These are phyloP conservation scores for Colletotrichum caudatum DNA, from an alignment of 2,329 filamentous ascomycete genomes.

Conservation along the genomic window DNA sequence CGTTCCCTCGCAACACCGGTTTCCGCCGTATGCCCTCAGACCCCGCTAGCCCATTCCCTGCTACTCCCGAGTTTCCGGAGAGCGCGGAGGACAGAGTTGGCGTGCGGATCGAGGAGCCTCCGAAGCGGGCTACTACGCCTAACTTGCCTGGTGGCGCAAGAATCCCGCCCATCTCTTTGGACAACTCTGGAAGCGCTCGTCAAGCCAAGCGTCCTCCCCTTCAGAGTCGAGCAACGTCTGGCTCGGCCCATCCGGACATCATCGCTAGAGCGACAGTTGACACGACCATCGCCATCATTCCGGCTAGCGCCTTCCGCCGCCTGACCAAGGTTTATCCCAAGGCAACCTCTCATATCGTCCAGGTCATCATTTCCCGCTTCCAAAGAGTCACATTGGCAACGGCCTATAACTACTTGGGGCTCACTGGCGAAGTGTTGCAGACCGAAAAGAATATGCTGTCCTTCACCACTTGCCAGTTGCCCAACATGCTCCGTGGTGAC, in stretches of 20 bases:
- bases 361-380: slow-evolving; percentile 94
- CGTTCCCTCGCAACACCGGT: slow-evolving; percentile 31
- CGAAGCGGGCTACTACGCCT: slow-evolving; percentile 27
- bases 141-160: slow-evolving; percentile 51
- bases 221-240: slow-evolving; percentile 63
- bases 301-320: slow-evolving; percentile 92
- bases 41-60: slow-evolving; percentile 40
- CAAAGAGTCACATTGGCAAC: slow-evolving; percentile 95
- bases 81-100: slow-evolving; percentile 18
- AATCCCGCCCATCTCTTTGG: slow-evolving; percentile 80
- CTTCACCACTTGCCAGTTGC: slow-evolving; percentile 90
- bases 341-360: slow-evolving; percentile 96
- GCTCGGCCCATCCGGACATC: slow-evolving; percentile 94
- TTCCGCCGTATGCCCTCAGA: slow-evolving; percentile 39
- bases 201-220: slow-evolving; percentile 53
- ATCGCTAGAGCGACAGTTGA: slow-evolving; percentile 96
- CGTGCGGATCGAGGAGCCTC: slow-evolving; percentile 33
- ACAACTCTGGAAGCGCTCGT: slow-evolving; percentile 13
- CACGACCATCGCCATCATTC: slow-evolving; percentile 98
- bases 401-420: slow-evolving; percentile 91
- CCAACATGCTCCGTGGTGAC: slow-evolving; percentile 87
- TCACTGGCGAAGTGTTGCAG: slow-evolving; percentile 90
- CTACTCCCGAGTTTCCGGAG: slow-evolving; percentile 27
- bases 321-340: slow-evolving; percentile 95
- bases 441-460: slow-evolving; percentile 95